These are phyloP conservation scores for Prunus mongolica DNA, from an alignment of 306 rosid species.

Conservation along the genomic window DNA sequence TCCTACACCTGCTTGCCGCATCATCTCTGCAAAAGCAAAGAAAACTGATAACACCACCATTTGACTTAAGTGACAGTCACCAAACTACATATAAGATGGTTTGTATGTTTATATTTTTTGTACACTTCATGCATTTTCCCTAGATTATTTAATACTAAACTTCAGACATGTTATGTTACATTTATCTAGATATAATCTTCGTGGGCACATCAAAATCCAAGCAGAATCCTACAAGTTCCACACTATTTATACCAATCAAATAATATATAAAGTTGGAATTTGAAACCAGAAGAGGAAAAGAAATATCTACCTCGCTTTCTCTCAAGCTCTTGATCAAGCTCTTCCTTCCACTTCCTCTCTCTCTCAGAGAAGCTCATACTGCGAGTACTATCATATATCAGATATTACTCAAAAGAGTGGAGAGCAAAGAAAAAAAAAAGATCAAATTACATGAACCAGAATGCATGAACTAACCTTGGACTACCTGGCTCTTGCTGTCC, in stretches of 20 bases:
- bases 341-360: slow-evolving; percentile 98
- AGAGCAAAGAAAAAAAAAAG: not conserved
- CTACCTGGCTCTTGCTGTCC: slow-evolving; percentile 71
- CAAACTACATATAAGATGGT: not conserved
- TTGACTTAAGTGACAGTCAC: not conserved
- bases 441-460: slow-evolving; percentile 9
- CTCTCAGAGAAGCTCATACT: slow-evolving; percentile 79
- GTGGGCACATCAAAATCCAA: not conserved
- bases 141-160: not conserved
- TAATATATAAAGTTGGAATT: not conserved
- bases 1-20: slow-evolving; percentile 83
- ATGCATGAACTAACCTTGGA: slow-evolving; percentile 61
- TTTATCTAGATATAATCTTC: not conserved
- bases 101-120: not conserved
- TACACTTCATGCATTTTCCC: not conserved
- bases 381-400: slow-evolving; percentile 23
- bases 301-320: slow-evolving; percentile 79
- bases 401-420: slow-evolving; percentile 7
- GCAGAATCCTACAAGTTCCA: not conserved
- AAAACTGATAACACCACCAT: not conserved
- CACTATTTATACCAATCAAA: not conserved
- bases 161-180: not conserved
- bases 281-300: not conserved
- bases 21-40: slow-evolving; percentile 64
- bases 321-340: slow-evolving; percentile 96